Evolutionary conservation across 768 basidiomycete genomes (phyloP), one percentile per base, ranked within the genome.

Genomic region (Russula griseocarnosa): DNA sequence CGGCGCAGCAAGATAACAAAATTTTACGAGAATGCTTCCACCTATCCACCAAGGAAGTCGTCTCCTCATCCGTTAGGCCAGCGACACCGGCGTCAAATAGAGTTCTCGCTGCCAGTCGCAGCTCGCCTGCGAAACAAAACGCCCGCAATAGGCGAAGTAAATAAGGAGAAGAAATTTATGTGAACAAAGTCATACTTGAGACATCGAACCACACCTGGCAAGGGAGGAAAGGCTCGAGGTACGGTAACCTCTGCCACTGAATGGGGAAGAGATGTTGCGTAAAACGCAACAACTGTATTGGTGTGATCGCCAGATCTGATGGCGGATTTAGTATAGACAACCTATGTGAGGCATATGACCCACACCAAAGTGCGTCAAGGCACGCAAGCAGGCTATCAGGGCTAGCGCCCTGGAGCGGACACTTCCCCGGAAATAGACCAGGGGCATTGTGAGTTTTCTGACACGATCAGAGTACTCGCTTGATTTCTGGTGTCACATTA

Each of bases 61-160:
- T 82, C 62, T 89, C 86, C 28, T 83, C 81, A 58, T 94, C 90
- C 0, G 84, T 77, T 67, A 94, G 74, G 46, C 82, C 79, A 9
- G 82, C 82, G 0, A 95, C 77, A 0, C 84, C 81, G 2, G 92
- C 83, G 49, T 93, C 91, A 61, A 98, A 94, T 1, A 96, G 76
- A 3, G 86, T 74, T 54, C 88, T 81, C 10, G 92, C 86, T 0
- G 94, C 86, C 55, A 86, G 84, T 50, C 92, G 86, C 0, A 94
- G 72, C 61, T 96, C 92, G 58, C 76, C 88, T 90, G 70, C 47
- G 66, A 56, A 47, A 47, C 22, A 47, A 62, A 28, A 52, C 22
- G 51, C 50, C 36, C 53, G 11, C 67, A 10, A 24, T 11, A n/a
- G 20, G 32, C 14, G 46, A 13, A 2, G 3, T 57, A 40, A 47